Conservation (phyloP, 2,329 filamentous ascomycete genomes). For the Ophiocordyceps australis region DNA sequence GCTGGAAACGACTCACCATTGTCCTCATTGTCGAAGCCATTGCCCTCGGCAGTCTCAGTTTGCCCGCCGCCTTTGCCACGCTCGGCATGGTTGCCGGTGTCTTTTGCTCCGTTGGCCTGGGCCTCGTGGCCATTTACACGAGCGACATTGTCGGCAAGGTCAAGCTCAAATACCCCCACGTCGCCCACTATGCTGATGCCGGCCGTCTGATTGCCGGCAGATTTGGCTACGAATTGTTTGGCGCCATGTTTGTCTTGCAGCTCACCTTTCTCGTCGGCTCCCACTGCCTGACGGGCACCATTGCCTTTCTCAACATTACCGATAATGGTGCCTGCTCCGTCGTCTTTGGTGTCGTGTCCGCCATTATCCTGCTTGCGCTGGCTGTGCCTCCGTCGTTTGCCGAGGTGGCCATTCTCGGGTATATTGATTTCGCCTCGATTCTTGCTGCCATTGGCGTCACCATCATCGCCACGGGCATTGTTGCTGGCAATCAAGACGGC, state of each 20-base stretch:
- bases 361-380: constrained; percentile 23
- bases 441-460: constrained; percentile 43
- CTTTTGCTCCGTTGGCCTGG: constrained; percentile 21
- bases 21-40: constrained; percentile 39
- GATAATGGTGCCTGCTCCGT: constrained; percentile 29
- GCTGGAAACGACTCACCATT: constrained; percentile 37
- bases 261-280: constrained; percentile 52
- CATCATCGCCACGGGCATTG: constrained; percentile 45
- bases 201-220: constrained; percentile 42
- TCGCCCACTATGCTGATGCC: constrained; percentile 51
- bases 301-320: constrained; percentile 49
- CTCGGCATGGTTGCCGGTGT: constrained; percentile 34
- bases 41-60: constrained; percentile 31
- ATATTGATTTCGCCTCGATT: constrained; percentile 43
- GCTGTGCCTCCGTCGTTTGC: constrained; percentile 29
- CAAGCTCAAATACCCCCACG: constrained; percentile 31
- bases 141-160: constrained; percentile 26
- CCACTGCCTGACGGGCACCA: constrained; percentile 53
- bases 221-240: constrained; percentile 43
- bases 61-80: constrained; percentile 31
- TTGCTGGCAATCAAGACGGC: constrained; percentile 11
- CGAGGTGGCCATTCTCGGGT: constrained; percentile 28
- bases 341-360: constrained; percentile 25
- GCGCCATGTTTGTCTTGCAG: constrained; percentile 41
- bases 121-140: constrained; percentile 27